Evolutionary conservation across 2,329 filamentous ascomycete species (phyloP), one percentile per base, ranked within the genome.

Genomic region (Apiospora malaysiana): DNA sequence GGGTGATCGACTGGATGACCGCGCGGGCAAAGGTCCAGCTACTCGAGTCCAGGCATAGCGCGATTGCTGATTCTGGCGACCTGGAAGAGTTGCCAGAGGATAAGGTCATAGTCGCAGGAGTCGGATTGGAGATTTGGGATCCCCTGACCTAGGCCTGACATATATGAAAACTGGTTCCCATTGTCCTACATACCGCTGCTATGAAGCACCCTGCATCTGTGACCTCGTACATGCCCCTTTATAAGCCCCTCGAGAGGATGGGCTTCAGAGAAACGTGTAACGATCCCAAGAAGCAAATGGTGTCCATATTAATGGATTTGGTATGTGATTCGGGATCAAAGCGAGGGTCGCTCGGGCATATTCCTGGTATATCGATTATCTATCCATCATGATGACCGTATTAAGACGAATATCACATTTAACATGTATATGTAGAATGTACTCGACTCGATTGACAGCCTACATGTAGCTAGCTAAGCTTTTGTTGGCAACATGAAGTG

Each of bases 21-120:
- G 32, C 69, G 46, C 65, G 66, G 12, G 68, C 78, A 1, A 73
- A 73, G 18, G 78, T 88, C 4, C 77, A 81, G 66, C 75, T 88
- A 69, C 72, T 86, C n/a, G 84, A 83, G 37, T 84, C 89, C 72
- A 77, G 78, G 23, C 89, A 88, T 73, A 91, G 89, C 72, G 85
- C 87, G n/a, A 84, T 91, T 7, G 89, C 89, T 27, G 90, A 91
- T 72, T 82, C 88, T 0, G 88, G 87, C 4, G 87, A 86, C 68
- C 70, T 91, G 43, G 85, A 82, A 72, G 75, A 83, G 37, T 73
- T 87, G 37, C 75, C 73, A 1, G 69, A 56, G 0, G 70, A 70
- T 5, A 69, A 71, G 21, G 69, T 73, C 9, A 71, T 66, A 18
- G 70, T 67, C 0, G 69, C 45, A 1, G 69, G 72, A 16, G 72